phyloP scores from a whole-genome alignment of 2,329 filamentous ascomycete species.

The Colletotrichum viniferum region DNA sequence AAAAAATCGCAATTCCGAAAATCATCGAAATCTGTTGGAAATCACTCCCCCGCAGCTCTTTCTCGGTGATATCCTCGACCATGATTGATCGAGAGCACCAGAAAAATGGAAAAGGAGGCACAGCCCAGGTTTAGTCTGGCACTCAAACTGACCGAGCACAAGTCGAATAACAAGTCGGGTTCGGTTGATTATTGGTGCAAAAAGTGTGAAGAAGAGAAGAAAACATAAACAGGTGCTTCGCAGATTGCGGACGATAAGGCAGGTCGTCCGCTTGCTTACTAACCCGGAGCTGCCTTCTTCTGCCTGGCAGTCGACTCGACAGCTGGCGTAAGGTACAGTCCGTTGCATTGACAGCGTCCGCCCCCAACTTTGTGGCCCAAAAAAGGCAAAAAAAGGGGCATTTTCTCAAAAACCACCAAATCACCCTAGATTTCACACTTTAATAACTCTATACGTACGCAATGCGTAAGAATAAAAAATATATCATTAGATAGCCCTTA shows the following conservation, averaged over 20 bases:
- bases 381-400: too few relatives aligned
- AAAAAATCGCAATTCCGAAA: not conserved
- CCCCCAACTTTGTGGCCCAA: too few relatives aligned
- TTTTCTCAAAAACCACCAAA: too few relatives aligned
- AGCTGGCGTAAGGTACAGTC: too few relatives aligned
- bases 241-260: not conserved
- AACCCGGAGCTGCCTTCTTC: not conserved
- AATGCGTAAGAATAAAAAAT: too few relatives aligned
- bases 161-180: slow-evolving; percentile 49
- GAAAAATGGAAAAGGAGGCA: slow-evolving; percentile 26
- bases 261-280: slow-evolving; percentile 6
- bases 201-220: slow-evolving; percentile 42
- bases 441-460: too few relatives aligned
- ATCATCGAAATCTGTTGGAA: slow-evolving; percentile 1
- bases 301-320: not conserved
- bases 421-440: too few relatives aligned
- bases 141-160: slow-evolving; percentile 64
- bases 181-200: slow-evolving; percentile 68
- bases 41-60: slow-evolving; percentile 4
- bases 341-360: too few relatives aligned
- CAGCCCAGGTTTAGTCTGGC: slow-evolving; percentile 51
- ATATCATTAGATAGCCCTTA: too few relatives aligned
- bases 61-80: slow-evolving; percentile 11
- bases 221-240: slow-evolving; percentile 6
- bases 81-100: slow-evolving; percentile 23